A percentile compares a stretch with the other conserved stretches of the same genome.
These are phyloP conservation scores for Acacia melanoxylon DNA, from an alignment of 306 rosid species.

Conservation along the genomic window DNA sequence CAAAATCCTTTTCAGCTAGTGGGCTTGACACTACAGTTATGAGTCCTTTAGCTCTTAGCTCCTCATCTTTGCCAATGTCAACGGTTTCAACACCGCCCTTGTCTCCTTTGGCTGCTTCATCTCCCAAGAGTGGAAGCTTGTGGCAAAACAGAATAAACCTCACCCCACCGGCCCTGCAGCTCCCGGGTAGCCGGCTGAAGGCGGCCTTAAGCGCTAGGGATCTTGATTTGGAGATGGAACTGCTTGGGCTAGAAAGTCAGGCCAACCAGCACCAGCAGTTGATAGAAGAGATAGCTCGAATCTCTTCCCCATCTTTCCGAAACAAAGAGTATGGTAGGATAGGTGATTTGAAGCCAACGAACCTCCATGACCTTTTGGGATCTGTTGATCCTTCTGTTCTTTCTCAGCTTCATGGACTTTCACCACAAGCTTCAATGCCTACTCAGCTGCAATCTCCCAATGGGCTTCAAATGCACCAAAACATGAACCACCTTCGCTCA, in stretches of 20 bases:
- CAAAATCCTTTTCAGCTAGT: slow-evolving; percentile 60
- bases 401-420: slow-evolving; percentile 70
- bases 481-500: slow-evolving; percentile 88
- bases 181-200: slow-evolving; percentile 86
- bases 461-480: slow-evolving; percentile 74
- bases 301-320: slow-evolving; percentile 81
- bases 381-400: slow-evolving; percentile 63
- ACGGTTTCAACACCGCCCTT: slow-evolving; percentile 84
- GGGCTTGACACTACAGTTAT: slow-evolving; percentile 61
- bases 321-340: slow-evolving; percentile 55
- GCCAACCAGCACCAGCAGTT: slow-evolving; percentile 58
- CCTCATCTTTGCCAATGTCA: slow-evolving; percentile 70
- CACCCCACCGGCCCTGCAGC: slow-evolving; percentile 93
- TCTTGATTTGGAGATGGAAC: slow-evolving; percentile 79
- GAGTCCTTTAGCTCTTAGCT: slow-evolving; percentile 83
- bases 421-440: slow-evolving; percentile 32
- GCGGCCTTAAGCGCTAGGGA: slow-evolving; percentile 81
- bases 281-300: slow-evolving; percentile 86
- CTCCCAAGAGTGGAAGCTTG: slow-evolving; percentile 82
- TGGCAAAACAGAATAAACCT: slow-evolving; percentile 89
- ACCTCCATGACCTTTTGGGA: slow-evolving; percentile 83
- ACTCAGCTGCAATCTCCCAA: slow-evolving; percentile 52
- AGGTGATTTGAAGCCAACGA: slow-evolving; percentile 76
- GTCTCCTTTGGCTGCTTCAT: slow-evolving; percentile 86
- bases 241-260: slow-evolving; percentile 62